phyloP scores from a whole-genome alignment of 768 basidiomycete genomes.

The Pisolithus albus region DNA sequence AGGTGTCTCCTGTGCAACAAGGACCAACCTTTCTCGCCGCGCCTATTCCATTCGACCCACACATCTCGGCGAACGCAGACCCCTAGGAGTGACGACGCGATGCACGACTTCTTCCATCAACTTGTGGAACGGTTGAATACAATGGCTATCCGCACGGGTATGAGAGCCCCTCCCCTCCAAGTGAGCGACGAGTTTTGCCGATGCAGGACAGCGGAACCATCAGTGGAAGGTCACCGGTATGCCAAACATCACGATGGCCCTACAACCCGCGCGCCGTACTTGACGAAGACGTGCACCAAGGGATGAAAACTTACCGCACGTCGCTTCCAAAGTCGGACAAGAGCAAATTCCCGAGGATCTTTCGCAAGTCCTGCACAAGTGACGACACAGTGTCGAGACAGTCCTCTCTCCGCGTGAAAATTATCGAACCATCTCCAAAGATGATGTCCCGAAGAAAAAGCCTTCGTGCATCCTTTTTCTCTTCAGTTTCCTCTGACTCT shows the following conservation, averaged over 20 bases:
- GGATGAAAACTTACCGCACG: not conserved
- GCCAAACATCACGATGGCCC: constrained; percentile 4
- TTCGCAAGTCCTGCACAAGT: constrained; percentile 38
- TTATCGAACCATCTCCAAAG: constrained; percentile 41
- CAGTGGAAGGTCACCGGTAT: constrained; percentile 1
- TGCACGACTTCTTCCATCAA: constrained; percentile 83
- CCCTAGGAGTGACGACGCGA: constrained; percentile 60
- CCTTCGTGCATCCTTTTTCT: constrained; percentile 14
- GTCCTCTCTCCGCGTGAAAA: constrained; percentile 37
- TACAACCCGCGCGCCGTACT: too few species aligned
- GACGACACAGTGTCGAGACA: constrained; percentile 13
- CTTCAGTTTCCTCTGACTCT: constrained; percentile 41
- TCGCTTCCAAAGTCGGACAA: constrained; percentile 39
- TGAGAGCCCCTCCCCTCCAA: constrained; percentile 14
- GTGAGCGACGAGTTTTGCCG: not conserved
- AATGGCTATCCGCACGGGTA: constrained; percentile 51
- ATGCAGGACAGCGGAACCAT: constrained; percentile 1
- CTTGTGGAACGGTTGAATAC: constrained; percentile 74
- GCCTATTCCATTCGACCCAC: constrained; percentile 15
- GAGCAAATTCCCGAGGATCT: constrained; percentile 43
- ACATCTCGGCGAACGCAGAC: constrained; percentile 24
- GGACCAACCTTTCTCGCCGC: constrained; percentile 20
- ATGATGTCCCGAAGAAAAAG: constrained; percentile 31
- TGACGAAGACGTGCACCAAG: not conserved
- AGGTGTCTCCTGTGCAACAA: constrained; percentile 23